These are phyloP conservation scores for Aristolochia fimbriata DNA, from an alignment of 164 flowering plant species.

Conservation along the genomic window DNA sequence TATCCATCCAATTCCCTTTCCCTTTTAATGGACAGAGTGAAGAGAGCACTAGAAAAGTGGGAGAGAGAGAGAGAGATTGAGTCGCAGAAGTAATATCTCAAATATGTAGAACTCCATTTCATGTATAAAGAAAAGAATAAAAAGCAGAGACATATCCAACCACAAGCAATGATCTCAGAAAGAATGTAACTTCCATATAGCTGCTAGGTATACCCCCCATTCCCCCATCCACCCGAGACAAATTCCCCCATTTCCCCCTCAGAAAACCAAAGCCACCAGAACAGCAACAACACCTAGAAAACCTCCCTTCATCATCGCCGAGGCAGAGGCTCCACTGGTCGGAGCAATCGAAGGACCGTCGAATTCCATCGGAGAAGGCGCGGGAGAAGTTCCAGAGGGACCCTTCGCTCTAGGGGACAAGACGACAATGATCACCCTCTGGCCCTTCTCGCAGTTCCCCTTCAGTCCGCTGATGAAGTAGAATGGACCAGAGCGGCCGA, in stretches of 20 bases:
- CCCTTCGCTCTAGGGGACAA: slow-evolving; percentile 19
- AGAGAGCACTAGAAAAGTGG: too few species aligned
- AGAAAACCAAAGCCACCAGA: slow-evolving; percentile 11
- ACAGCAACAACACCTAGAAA: slow-evolving; percentile 8
- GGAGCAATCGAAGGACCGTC: slow-evolving; percentile 36
- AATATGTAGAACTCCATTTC: too few species aligned
- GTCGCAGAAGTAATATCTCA: too few species aligned
- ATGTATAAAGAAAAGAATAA: background rate
- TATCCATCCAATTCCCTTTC: too few species aligned
- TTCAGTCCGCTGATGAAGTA: slow-evolving; percentile 45
- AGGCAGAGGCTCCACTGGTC: slow-evolving; percentile 10
- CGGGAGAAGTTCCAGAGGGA: slow-evolving; percentile 22
- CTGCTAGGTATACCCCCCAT: background rate
- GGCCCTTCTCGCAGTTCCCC: slow-evolving; percentile 43
- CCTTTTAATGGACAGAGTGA: too few species aligned
- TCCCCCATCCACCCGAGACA: too few species aligned
- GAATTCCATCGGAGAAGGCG: slow-evolving; percentile 39
- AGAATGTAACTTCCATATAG: background rate
- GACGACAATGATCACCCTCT: slow-evolving; percentile 47
- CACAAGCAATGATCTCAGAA: background rate
- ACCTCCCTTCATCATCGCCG: slow-evolving; percentile 4
- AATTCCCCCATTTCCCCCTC: background rate
- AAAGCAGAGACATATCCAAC: background rate
- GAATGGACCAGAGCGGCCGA: slow-evolving; percentile 35
- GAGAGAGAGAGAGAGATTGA: too few species aligned